Percentiles rank a stretch among this genome's conserved stretches.
phyloP scores from a whole-genome alignment of 1,284 basidiomycete species.

The Ustilago cynodontis region DNA sequence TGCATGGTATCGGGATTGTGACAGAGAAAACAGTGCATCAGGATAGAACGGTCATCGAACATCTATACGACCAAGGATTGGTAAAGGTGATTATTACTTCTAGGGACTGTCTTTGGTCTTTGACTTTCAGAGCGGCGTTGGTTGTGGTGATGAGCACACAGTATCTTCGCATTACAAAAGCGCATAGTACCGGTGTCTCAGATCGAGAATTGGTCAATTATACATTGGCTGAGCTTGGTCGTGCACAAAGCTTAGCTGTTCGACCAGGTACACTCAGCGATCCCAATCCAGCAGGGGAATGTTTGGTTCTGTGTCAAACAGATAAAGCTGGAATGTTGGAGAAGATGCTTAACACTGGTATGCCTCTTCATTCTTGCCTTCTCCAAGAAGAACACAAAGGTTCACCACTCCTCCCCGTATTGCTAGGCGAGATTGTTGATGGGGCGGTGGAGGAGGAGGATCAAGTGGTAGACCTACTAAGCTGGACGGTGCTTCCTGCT shows the following conservation, averaged over 20 bases:
- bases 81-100: slow-evolving; percentile 86
- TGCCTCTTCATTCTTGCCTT: slow-evolving; percentile 87
- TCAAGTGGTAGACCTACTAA: slow-evolving; percentile 78
- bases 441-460: slow-evolving; percentile 52
- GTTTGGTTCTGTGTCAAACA: slow-evolving; percentile 89
- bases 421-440: slow-evolving; percentile 50
- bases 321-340: slow-evolving; percentile 81
- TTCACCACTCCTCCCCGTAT: slow-evolving; percentile 34
- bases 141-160: slow-evolving; percentile 95
- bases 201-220: slow-evolving; percentile 85
- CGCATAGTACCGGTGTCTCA: slow-evolving; percentile 33
- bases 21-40: slow-evolving; percentile 79
- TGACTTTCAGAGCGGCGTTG: slow-evolving; percentile 82
- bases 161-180: slow-evolving; percentile 75
- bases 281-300: slow-evolving; percentile 56
- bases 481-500: slow-evolving; percentile 84
- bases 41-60: slow-evolving; percentile 83
- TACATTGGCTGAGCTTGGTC: slow-evolving; percentile 81
- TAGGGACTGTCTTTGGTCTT: slow-evolving; percentile 85
- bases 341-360: slow-evolving; percentile 84
- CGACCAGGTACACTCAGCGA: slow-evolving; percentile 73
- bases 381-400: slow-evolving; percentile 72
- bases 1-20: slow-evolving; percentile 91
- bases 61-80: slow-evolving; percentile 84
- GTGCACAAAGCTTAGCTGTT: slow-evolving; percentile 89